Percentiles rank a stretch among this genome's conserved stretches.
Conservation (phyloP, 192 early-diverging fungal species). For the Coemansia sp. region DNA sequence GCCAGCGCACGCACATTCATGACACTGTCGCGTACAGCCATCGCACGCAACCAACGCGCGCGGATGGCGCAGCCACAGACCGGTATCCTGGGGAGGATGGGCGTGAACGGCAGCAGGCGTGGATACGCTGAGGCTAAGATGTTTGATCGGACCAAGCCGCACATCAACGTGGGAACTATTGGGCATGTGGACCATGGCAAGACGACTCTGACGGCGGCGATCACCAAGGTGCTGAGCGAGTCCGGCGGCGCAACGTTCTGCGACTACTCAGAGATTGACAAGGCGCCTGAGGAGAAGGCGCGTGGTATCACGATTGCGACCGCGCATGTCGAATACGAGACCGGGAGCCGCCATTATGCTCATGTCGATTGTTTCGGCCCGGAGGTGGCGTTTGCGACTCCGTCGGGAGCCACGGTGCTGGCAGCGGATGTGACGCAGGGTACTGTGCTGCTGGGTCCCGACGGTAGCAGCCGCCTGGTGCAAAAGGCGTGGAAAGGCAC, state of each 20-base stretch:
- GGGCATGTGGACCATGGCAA: slow-evolving; percentile 99
- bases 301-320: slow-evolving; percentile 98
- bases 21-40: slow-evolving; percentile 30
- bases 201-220: slow-evolving; percentile 98
- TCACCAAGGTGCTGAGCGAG: slow-evolving; percentile 91
- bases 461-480: slow-evolving; percentile 31
- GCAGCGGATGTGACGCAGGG: slow-evolving; percentile 25
- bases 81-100: slow-evolving; percentile 6
- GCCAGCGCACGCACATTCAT: slow-evolving; percentile 32
- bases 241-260: slow-evolving; percentile 85
- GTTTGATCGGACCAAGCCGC: slow-evolving; percentile 88
- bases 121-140: slow-evolving; percentile 61
- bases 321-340: slow-evolving; percentile 98
- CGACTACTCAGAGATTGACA: slow-evolving; percentile 97
- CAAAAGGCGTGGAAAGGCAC: slow-evolving; percentile 21
- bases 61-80: neutral
- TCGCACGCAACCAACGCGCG: slow-evolving; percentile 26
- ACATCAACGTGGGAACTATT: slow-evolving; percentile 99
- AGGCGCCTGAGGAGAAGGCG: slow-evolving; percentile 97
- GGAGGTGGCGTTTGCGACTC: slow-evolving; percentile 34
- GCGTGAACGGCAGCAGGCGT: slow-evolving; percentile 13
- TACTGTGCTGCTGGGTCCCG: slow-evolving; percentile 30
- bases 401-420: neutral
- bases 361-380: slow-evolving; percentile 78
- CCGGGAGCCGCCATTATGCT: slow-evolving; percentile 86